Evolutionary conservation across 192 early-diverging fungal species (phyloP), one percentile per base, ranked within the genome.

Genomic region (Coemansia sp.): DNA sequence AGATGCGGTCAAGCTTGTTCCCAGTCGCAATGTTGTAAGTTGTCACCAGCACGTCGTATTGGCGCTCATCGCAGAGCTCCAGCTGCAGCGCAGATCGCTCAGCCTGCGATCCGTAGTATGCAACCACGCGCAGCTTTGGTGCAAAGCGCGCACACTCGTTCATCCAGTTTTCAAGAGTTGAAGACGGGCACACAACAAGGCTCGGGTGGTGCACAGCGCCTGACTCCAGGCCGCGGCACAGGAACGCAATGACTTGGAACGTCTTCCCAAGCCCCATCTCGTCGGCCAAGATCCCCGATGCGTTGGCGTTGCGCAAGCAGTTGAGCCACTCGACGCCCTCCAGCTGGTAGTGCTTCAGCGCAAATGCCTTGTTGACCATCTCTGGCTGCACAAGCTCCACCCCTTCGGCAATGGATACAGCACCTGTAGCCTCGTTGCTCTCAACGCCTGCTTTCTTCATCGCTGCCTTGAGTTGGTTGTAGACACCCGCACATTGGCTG

Each of bases 261-360:
- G 94, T 97, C 77, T 97, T 97, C 21, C 95, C 95, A 21, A 97
- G 87, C 30, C 95, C 94, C 94, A 97, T 96, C 85, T 88, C 86
- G 65, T 89, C 88, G 0, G 87, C 88, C 55, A 92, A 63, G 34
- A 97, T 95, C 0, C 93, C 92, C 5, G 93, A 93, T 0, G 92
- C 84, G 0, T 81, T 71, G 55, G 91, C 89, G 41, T 85, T 81
- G 71, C 92, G 89, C 43, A 97, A 66, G 57, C 92, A 77, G 14
- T 77, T 82, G 60, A 97, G 76, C 95, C 95, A 97, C 61, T 89
- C 91, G 33, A 97, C 83, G 20, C 95, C 95, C 26, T 92, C 84
- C 52, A 97, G 85, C 69, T 97, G 95, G 67, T 97, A 97, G 8
- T 77, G 72, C 61, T 94, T 94, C 35, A 98, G 84, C 15, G 65